Percentiles rank a stretch among this genome's conserved stretches.
phyloP scores from a whole-genome alignment of 495 filamentous ascomycete genomes.

The Neurospora sp. region DNA sequence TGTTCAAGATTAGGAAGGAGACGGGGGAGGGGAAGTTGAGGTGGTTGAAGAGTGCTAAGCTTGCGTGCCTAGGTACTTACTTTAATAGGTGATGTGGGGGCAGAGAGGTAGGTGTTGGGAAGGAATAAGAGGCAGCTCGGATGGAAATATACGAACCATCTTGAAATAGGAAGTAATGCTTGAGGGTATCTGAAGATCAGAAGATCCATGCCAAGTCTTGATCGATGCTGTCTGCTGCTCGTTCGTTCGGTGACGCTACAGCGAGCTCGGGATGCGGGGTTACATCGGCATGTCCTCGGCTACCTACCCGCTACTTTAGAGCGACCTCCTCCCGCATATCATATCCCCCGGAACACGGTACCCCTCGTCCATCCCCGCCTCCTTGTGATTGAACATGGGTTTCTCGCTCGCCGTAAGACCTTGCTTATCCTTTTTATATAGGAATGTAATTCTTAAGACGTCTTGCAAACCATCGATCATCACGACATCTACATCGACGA shows the following conservation, averaged over 20 bases:
- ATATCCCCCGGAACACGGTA: not conserved
- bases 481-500: not conserved
- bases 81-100: not conserved
- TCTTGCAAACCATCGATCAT: not conserved
- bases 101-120: not conserved
- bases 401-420: not conserved
- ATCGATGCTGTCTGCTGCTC: not conserved
- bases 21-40: constrained; percentile 35
- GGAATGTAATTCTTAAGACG: not conserved
- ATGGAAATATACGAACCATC: not conserved
- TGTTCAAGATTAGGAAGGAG: constrained; percentile 42
- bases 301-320: not conserved
- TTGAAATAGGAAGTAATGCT: not conserved
- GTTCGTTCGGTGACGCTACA: not conserved
- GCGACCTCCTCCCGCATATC: not conserved
- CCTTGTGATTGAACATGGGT: not conserved
- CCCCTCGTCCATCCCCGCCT: not conserved
- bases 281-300: not conserved
- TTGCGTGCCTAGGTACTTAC: constrained; percentile 13
- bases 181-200: not conserved
- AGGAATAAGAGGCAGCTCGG: not conserved
- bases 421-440: not conserved
- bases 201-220: not conserved
- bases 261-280: not conserved
- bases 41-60: constrained; percentile 49